These are phyloP conservation scores for Rhizopus stolonifer DNA, from an alignment of 371 early-diverging fungal genomes.

Conservation along the genomic window DNA sequence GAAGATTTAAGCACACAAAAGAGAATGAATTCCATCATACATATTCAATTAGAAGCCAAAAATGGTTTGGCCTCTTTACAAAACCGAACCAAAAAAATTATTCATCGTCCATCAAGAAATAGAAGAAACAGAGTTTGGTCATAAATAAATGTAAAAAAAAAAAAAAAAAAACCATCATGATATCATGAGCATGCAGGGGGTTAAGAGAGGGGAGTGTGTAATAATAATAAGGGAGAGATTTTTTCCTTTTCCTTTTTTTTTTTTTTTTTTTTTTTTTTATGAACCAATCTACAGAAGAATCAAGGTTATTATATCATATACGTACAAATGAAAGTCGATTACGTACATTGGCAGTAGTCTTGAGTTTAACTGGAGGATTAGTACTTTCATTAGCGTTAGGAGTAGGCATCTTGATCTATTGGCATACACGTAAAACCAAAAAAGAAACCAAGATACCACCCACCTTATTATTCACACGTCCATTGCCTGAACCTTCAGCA, in stretches of 20 bases:
- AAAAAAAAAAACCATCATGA: no score
- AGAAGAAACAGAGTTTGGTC: slow-evolving; percentile 26
- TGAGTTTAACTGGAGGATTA: slow-evolving; percentile 24
- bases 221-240: no score
- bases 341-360: slow-evolving; percentile 22
- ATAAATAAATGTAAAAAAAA: no score
- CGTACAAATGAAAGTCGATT: slow-evolving; percentile 25
- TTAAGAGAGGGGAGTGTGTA: no score
- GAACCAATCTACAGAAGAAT: slow-evolving; percentile 9
- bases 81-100: slow-evolving; percentile 23
- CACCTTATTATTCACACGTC: not conserved
- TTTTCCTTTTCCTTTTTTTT: not conserved
- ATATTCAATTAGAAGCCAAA: slow-evolving; percentile 41
- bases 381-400: slow-evolving; percentile 24
- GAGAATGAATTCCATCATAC: slow-evolving; percentile 40
- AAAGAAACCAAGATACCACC: slow-evolving; percentile 8
- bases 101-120: slow-evolving; percentile 36
- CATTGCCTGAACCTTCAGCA: slow-evolving; percentile 22
- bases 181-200: no score
- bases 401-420: slow-evolving; percentile 26
- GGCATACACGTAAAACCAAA: slow-evolving; percentile 17
- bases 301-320: slow-evolving; percentile 17
- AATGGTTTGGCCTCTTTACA: slow-evolving; percentile 30
- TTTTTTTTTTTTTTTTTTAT: not conserved
- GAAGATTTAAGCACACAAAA: slow-evolving; percentile 39